phyloP scores from a whole-genome alignment of 345 rosid genomes.

The Pugionium cornutum region DNA sequence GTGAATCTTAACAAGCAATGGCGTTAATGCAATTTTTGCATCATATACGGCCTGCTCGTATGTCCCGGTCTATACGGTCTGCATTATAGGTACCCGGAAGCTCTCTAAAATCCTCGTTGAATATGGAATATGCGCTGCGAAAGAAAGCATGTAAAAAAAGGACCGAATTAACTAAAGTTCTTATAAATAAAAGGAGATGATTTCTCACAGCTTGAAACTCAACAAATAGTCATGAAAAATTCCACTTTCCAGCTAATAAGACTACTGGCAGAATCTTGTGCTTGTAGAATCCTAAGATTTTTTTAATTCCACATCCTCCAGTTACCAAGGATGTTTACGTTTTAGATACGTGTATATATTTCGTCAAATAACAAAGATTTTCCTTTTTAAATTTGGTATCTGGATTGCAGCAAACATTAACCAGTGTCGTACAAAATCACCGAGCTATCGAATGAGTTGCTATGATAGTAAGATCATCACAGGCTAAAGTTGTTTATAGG shows the following conservation, averaged over 20 bases:
- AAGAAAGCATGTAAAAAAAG: constrained; percentile 18
- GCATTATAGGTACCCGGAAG: constrained; percentile 91
- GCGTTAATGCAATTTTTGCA: not conserved
- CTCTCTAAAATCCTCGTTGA: constrained; percentile 89
- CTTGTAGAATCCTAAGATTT: constrained; percentile 30
- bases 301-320: constrained; percentile 4
- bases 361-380: constrained; percentile 5
- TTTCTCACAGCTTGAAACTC: constrained; percentile 21
- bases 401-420: constrained; percentile 10
- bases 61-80: constrained; percentile 73
- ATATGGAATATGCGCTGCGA: constrained; percentile 83
- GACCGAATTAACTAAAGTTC: constrained; percentile 23
- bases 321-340: constrained; percentile 11
- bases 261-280: constrained; percentile 34
- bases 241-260: constrained; percentile 36
- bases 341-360: constrained; percentile 3
- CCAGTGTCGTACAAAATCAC: constrained; percentile 3
- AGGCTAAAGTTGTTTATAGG: not conserved
- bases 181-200: constrained; percentile 14
- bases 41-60: constrained; percentile 77
- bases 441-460: not conserved
- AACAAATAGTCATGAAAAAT: constrained; percentile 11
- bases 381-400: not conserved
- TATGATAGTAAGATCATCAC: not conserved
- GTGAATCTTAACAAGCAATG: constrained; percentile 10